Evolutionary conservation across 1,284 basidiomycete genomes (phyloP).

Genomic region (Ganoderma multipileum): DNA sequence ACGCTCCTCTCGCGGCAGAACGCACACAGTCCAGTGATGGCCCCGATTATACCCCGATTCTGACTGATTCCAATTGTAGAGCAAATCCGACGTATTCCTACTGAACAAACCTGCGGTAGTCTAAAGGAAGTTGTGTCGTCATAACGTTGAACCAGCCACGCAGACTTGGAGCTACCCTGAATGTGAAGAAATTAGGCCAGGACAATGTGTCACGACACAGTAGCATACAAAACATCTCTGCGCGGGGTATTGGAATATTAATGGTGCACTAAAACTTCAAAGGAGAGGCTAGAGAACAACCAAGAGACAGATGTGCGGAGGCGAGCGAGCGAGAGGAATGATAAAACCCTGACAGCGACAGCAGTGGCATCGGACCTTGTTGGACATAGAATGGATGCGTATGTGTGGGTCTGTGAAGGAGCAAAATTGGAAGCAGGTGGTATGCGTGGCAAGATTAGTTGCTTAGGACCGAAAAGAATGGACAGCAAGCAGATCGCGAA

Average conservation of each 20-base stretch:
- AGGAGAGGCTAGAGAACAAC: not conserved
- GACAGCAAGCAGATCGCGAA: not conserved
- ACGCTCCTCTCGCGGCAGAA: not conserved
- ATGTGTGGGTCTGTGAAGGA: not conserved
- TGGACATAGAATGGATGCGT: not conserved
- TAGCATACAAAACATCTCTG: not conserved
- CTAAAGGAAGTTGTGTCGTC: not conserved
- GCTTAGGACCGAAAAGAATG: not conserved
- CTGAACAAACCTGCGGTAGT: not conserved
- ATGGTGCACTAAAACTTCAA: not conserved
- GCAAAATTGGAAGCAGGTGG: too few relatives aligned
- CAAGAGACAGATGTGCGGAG: not conserved
- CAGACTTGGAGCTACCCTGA: not conserved
- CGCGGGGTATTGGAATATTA: not conserved
- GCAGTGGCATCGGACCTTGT: not conserved
- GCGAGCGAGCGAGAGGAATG: not conserved
- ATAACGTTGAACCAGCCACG: not conserved
- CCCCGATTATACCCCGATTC: not conserved
- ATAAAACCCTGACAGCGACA: not conserved
- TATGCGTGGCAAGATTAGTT: not conserved
- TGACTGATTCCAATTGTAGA: not conserved
- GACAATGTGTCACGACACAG: not conserved
- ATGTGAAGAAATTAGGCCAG: not conserved
- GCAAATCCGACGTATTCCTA: not conserved
- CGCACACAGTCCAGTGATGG: not conserved